Percentiles rank a stretch among this genome's conserved stretches.
Evolutionary conservation across 2,329 filamentous ascomycete genomes (phyloP).

Genomic region (Fusarium succisae): DNA sequence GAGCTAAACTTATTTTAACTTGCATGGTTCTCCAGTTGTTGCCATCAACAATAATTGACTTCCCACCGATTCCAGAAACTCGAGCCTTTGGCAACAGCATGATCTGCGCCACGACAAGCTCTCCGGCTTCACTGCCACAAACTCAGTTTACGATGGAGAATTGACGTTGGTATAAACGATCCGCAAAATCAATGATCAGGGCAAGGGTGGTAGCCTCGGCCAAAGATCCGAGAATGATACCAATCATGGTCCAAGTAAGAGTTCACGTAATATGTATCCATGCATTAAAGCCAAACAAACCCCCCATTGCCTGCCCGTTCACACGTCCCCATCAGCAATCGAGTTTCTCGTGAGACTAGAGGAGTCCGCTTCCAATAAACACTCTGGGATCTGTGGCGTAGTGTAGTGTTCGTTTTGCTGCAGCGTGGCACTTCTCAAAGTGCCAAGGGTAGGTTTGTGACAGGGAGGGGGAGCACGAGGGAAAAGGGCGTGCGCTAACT

Average conservation of each 20-base stretch:
- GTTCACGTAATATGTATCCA: not conserved
- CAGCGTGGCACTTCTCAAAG: slow-evolving; percentile 8
- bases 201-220: not conserved
- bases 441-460: slow-evolving; percentile 7
- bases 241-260: not conserved
- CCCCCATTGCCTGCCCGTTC: not conserved
- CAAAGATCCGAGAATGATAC: not conserved
- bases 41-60: not conserved
- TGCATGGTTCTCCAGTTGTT: slow-evolving; percentile 10
- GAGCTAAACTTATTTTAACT: slow-evolving; percentile 20
- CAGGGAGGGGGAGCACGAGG: not conserved
- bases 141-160: not conserved
- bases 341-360: not conserved
- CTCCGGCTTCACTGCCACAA: not conserved
- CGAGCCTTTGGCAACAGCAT: not conserved
- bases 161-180: not conserved
- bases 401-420: not conserved
- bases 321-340: not conserved
- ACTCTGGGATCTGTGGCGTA: slow-evolving; percentile 1
- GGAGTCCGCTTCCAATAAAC: not conserved
- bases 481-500: slow-evolving; percentile 13
- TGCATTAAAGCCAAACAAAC: not conserved
- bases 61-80: not conserved
- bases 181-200: not conserved
- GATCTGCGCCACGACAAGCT: not conserved